These are phyloP conservation scores for Skeletonema tropicum DNA, from an alignment of 108 stramenopile species.

Conservation along the genomic window DNA sequence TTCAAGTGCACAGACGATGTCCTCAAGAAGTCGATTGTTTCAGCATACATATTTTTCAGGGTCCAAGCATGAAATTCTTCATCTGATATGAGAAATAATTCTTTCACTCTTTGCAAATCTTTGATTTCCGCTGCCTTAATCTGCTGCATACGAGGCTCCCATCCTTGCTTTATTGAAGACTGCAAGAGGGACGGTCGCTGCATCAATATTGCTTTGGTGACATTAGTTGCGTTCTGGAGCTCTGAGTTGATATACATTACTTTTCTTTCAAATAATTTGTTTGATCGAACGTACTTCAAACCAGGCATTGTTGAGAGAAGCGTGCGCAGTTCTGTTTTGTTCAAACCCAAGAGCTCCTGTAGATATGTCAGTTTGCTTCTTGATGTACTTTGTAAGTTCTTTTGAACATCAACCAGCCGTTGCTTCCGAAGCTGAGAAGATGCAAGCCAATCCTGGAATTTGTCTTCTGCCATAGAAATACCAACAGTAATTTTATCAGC, in stretches of 20 bases:
- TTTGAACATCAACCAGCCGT: background rate
- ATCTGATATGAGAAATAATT: background rate
- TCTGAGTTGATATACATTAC: slow-evolving; percentile 23
- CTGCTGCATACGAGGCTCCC: slow-evolving; percentile 28
- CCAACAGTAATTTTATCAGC: slow-evolving; percentile 66
- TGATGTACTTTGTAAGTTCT: slow-evolving; percentile 9
- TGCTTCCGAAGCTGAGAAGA: slow-evolving; percentile 22
- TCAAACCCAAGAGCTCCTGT: slow-evolving; percentile 12
- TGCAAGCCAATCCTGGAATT: slow-evolving; percentile 68
- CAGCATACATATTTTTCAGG: slow-evolving; percentile 1
- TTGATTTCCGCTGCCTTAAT: slow-evolving; percentile 3
- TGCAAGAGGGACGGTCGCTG: slow-evolving; percentile 20
- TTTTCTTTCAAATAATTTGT: slow-evolving; percentile 18
- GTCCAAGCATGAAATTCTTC: slow-evolving; percentile 22
- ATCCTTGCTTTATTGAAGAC: slow-evolving; percentile 8
- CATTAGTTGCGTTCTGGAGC: slow-evolving; percentile 8
- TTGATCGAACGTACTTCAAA: slow-evolving; percentile 11
- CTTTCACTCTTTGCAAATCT: background rate
- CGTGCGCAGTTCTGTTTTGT: slow-evolving; percentile 17
- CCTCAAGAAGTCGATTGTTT: slow-evolving; percentile 6
- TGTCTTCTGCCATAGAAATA: slow-evolving; percentile 66
- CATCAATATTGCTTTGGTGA: slow-evolving; percentile 16
- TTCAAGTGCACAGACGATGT: background rate
- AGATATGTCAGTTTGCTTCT: slow-evolving; percentile 29
- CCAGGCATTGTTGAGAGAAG: slow-evolving; percentile 21